Evolutionary conservation across 1,139 yeast species (phyloP).

Genomic region (Scheffersomyces insectosa): DNA sequence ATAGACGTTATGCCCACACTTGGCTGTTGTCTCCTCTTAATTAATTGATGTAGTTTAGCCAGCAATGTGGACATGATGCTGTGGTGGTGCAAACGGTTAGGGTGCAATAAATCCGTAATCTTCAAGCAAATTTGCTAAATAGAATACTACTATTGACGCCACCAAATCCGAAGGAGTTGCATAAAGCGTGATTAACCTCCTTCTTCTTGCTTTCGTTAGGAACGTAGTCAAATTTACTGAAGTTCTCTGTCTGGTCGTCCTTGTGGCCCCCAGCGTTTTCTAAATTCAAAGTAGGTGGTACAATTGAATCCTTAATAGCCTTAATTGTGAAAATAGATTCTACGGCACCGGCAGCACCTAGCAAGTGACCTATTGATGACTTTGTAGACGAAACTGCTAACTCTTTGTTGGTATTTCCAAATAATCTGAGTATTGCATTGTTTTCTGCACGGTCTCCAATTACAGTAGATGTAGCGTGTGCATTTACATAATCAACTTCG

Average conservation of each 20-base stretch:
- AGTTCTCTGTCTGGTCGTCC: slow-evolving; percentile 40
- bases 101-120: no score
- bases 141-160: slow-evolving; percentile 84
- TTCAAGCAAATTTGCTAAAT: slow-evolving; percentile 34
- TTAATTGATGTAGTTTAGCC: no score
- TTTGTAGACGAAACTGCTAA: slow-evolving; percentile 76
- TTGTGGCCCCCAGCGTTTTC: slow-evolving; percentile 49
- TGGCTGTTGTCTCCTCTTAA: no score
- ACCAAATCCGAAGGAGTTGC: slow-evolving; percentile 96
- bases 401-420: slow-evolving; percentile 25
- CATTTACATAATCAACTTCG: slow-evolving; percentile 77
- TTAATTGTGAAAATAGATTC: slow-evolving; percentile 81
- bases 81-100: no score
- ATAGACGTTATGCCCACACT: no score
- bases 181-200: slow-evolving; percentile 58
- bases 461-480: slow-evolving; percentile 94
- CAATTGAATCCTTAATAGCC: slow-evolving; percentile 53
- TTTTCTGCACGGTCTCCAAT: slow-evolving; percentile 91
- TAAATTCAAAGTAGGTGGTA: slow-evolving; percentile 85
- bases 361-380: slow-evolving; percentile 88
- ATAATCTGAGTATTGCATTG: slow-evolving; percentile 62
- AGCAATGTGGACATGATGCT: no score
- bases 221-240: slow-evolving; percentile 60
- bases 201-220: slow-evolving; percentile 44
- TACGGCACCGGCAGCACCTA: slow-evolving; percentile 96